Evolutionary conservation across 2,329 filamentous ascomycete species (phyloP).

Genomic region (Verruconis gallopava): DNA sequence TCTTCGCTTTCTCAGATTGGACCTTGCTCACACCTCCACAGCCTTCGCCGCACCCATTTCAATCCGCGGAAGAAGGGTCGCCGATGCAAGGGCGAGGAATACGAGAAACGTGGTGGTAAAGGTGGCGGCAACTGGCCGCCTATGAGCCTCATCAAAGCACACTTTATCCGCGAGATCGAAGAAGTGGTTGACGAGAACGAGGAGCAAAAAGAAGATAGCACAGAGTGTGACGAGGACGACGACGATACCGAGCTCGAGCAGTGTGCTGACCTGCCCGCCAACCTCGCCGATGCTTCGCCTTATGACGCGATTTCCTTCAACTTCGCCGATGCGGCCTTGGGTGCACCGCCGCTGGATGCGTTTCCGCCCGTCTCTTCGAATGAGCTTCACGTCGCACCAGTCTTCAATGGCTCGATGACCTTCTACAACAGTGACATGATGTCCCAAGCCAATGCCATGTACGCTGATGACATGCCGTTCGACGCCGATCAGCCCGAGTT

Average conservation of each 20-base stretch:
- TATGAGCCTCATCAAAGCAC: slow-evolving; percentile 45
- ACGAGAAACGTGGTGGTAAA: slow-evolving; percentile 46
- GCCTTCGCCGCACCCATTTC: slow-evolving; percentile 74
- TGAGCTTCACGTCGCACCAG: too few species aligned
- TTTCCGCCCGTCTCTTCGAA: neutral
- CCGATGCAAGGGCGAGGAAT: slow-evolving; percentile 40
- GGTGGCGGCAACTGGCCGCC: slow-evolving; percentile 48
- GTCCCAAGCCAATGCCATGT: too few species aligned
- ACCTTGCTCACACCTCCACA: slow-evolving; percentile 1
- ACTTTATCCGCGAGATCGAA: slow-evolving; percentile 47
- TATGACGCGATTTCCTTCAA: neutral
- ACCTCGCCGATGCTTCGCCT: neutral
- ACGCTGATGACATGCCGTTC: too few species aligned
- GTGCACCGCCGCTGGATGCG: neutral
- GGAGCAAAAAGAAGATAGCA: neutral
- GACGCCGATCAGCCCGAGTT: too few species aligned
- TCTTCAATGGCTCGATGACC: too few species aligned
- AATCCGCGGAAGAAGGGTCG: slow-evolving; percentile 50
- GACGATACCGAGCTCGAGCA: neutral
- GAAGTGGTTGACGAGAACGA: slow-evolving; percentile 15
- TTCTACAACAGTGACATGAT: too few species aligned
- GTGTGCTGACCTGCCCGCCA: neutral
- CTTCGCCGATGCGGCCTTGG: neutral
- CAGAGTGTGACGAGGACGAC: too few species aligned
- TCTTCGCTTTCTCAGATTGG: neutral